Base-by-base conservation (phyloP, 2,329 filamentous ascomycete species). In the Pleurostoma richardsiae region DNA sequence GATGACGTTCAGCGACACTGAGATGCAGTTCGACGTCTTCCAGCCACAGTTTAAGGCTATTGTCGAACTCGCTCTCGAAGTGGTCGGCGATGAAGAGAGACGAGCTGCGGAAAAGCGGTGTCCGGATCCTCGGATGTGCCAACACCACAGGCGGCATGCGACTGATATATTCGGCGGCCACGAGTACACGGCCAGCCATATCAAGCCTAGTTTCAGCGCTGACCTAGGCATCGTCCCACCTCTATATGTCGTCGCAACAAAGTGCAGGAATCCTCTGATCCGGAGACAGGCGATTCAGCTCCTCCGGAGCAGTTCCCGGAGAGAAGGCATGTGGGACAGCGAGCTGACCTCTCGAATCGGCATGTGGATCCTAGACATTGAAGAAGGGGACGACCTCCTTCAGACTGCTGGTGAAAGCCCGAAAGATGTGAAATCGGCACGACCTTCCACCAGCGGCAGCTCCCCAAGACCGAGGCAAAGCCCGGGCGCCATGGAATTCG, bases 271-370 rank as follows among this genome's bases (percentile, higher is more conserved):
- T 49, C 72, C 75, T 0, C 54, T 66, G 2, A 70, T 78, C 31
- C 75, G 83, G 26, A 70, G 80, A 19, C 76, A 79, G 51, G 83
- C 83, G 6, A 81, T 86, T 39, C 71, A 79, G 58, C 61, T 87
- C 36, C 64, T 87, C 46, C 70, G 72, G 43, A 79, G 73, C 53
- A 82, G 77, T 56, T 76, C 80, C 6, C 72, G 82, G 41, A 70
- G 82, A 42, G 84, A 87, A 62, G 83, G 80, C 27, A 82, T 86
- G 73, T 87, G 83, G 83, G 83, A 88, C 55, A 83, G 77, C 54
- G 74, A 79, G 52, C 68, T 82, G 49, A 69, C 73, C 8, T 77
- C 78, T 1, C 71, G 71, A 6, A 80, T 82, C 52, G 73, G 71
- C 41, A 68, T 67, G 48, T 82, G 77, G 77, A 68, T 82, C 36